These are phyloP conservation scores for Penicillium steckii DNA, from an alignment of 495 filamentous ascomycete genomes.

Conservation along the genomic window DNA sequence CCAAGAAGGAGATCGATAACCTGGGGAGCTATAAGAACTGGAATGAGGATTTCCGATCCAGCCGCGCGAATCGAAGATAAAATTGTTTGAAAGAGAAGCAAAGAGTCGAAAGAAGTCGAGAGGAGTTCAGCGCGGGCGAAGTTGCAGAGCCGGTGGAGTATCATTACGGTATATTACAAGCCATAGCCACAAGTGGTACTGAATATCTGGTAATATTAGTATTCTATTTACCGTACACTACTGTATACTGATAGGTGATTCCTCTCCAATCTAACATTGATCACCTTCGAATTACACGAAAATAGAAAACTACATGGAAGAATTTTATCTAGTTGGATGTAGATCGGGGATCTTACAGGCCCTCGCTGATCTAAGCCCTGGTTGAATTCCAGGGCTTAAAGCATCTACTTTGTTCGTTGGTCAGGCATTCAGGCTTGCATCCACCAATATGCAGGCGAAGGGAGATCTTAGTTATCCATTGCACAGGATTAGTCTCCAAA, in stretches of 20 bases:
- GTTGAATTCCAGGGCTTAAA: constrained; percentile 15
- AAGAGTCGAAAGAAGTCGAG: neutral
- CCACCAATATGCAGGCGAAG: constrained; percentile 5
- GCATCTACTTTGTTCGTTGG: neutral
- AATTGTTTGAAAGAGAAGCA: neutral
- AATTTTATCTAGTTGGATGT: too few species aligned
- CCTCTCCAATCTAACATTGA: too few species aligned
- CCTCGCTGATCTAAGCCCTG: neutral
- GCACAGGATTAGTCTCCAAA: neutral
- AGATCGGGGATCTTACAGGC: too few species aligned
- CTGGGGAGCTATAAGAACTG: neutral
- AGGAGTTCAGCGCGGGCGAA: neutral
- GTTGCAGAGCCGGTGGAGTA: neutral
- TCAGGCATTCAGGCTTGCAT: constrained; percentile 28
- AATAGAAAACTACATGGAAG: too few species aligned
- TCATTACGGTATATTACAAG: neutral
- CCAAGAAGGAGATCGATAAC: neutral
- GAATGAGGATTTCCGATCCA: neutral
- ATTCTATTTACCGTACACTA: neutral
- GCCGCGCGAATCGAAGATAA: neutral
- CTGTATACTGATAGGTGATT: too few species aligned
- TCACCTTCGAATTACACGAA: too few species aligned
- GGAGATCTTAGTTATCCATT: neutral
- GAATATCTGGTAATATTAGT: too few species aligned
- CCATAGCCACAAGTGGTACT: neutral